Base-by-base conservation (phyloP, 176 grass and related monocot species). In the Pharus latifolius region DNA sequence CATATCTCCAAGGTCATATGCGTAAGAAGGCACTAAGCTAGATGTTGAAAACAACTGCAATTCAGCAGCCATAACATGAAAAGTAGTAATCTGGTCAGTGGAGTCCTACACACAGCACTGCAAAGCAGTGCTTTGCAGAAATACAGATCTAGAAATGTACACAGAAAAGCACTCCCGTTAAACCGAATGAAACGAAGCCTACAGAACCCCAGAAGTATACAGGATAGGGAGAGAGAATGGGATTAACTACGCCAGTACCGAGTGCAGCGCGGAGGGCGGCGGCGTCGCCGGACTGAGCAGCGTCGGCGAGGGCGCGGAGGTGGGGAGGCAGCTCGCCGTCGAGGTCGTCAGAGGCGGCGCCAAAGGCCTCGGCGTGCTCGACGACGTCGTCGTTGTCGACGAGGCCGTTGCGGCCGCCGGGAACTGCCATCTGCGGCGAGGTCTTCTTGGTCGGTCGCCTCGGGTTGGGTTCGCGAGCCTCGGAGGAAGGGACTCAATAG, bases 221-320 rank as follows among this genome's bases (percentile, higher is more conserved):
- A 64, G 73, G 20, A 54, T 67, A 15, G 27, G 35, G 63, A 47
- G 3, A 27, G 3, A 27, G 37, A 13, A n/a, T 3, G 17, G 0
- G 2, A 0, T 7, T 15, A 20, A 50, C 57, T 38, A 49, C 58
- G 25, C 8, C 24, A 29, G 30, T 90, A 97, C 89, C 86, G 12
- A 97, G 86, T 11, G 86, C 95, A 24, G 30, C 31, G 14, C 73
- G 75, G 17, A 98, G 90, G 75, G 87, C 87, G 19, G 56, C 42
- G 50, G 61, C 67, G 28, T 98, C 70, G 47, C 95, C 95, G 17
- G 67, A 67, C 81, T 94, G 86, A 37, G 89, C 87, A 71, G 90
- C 87, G 63, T 76, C 85, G 61, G 84, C 72, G 75, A 98, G 90
- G 15, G 84, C 65, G 32, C 81, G 84, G 82, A 98, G 95, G 53